Conservation (phyloP, 1,284 basidiomycete genomes). For the Vanrija sp. region DNA sequence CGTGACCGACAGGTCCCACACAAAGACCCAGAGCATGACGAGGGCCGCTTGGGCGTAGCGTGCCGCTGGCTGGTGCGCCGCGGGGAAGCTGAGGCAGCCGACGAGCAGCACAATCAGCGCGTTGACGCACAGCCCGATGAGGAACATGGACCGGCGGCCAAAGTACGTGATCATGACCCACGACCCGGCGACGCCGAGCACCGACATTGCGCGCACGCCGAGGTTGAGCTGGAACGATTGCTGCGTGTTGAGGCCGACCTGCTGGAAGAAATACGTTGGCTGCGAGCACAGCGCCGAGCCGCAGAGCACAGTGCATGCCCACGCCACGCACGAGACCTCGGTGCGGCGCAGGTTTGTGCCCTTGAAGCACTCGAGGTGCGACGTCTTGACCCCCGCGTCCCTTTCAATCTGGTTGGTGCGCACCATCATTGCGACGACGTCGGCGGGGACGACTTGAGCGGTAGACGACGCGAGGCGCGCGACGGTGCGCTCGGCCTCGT, state of each 20-base stretch:
- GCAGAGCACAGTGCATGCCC: slow-evolving; percentile 9
- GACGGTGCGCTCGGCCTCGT: background rate
- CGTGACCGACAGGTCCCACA: background rate
- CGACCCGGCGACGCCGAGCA: background rate
- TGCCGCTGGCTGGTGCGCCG: background rate
- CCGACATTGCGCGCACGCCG: slow-evolving; percentile 25
- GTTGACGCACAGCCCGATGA: background rate
- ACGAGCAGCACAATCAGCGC: background rate
- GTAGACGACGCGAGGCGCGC: background rate
- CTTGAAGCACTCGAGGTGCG: slow-evolving; percentile 51
- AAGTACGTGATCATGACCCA: background rate
- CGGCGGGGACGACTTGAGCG: background rate
- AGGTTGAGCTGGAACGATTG: slow-evolving; percentile 44
- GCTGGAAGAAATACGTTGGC: slow-evolving; percentile 42
- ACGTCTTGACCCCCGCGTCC: slow-evolving; percentile 17
- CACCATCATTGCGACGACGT: slow-evolving; percentile 21
- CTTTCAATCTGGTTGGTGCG: slow-evolving; percentile 30
- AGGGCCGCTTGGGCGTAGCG: background rate
- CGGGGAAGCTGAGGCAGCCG: background rate
- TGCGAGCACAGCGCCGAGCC: slow-evolving; percentile 1
- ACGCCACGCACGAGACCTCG: slow-evolving; percentile 24
- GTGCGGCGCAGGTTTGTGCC: slow-evolving; percentile 34
- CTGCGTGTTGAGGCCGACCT: slow-evolving; percentile 43
- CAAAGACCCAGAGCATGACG: background rate
- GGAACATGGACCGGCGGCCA: background rate